These are phyloP conservation scores for Tubosaeta sp. DNA, from an alignment of 768 basidiomycete species.

Conservation along the genomic window DNA sequence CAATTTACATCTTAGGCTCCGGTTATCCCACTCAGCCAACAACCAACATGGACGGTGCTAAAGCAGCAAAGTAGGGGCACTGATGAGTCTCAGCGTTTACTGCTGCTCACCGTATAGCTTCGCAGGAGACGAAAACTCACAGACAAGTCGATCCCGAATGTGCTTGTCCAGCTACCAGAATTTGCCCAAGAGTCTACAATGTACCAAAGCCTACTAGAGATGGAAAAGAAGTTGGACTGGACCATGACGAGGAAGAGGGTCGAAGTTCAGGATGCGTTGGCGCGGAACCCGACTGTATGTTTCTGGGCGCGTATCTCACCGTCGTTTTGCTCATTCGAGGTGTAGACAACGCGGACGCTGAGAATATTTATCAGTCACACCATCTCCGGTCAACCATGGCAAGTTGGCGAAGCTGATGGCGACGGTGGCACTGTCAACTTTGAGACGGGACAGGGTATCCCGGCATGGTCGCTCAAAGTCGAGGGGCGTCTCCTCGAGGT, in stretches of 20 bases:
- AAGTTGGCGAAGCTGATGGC: slow-evolving; percentile 42
- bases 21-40: no score
- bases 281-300: slow-evolving; percentile 58
- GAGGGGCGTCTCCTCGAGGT: slow-evolving; percentile 87
- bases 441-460: slow-evolving; percentile 84
- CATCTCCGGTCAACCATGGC: slow-evolving; percentile 83
- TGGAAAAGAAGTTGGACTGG: slow-evolving; percentile 93
- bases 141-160: slow-evolving; percentile 75
- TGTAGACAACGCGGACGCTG: slow-evolving; percentile 75
- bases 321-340: not conserved
- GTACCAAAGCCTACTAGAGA: slow-evolving; percentile 81
- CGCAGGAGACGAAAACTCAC: slow-evolving; percentile 72
- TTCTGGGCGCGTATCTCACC: not conserved
- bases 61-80: slow-evolving; percentile 31
- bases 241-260: slow-evolving; percentile 86
- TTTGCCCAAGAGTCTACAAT: slow-evolving; percentile 80
- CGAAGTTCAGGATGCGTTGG: slow-evolving; percentile 87
- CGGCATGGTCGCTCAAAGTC: slow-evolving; percentile 83
- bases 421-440: slow-evolving; percentile 45
- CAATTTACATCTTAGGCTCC: no score
- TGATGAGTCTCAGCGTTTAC: not conserved
- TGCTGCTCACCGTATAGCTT: not conserved
- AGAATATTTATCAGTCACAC: slow-evolving; percentile 88
- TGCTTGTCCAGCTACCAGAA: slow-evolving; percentile 65
- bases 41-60: slow-evolving; percentile 25